Base-by-base conservation (phyloP, 2,329 filamentous ascomycete species). In the Cercospora sp. region DNA sequence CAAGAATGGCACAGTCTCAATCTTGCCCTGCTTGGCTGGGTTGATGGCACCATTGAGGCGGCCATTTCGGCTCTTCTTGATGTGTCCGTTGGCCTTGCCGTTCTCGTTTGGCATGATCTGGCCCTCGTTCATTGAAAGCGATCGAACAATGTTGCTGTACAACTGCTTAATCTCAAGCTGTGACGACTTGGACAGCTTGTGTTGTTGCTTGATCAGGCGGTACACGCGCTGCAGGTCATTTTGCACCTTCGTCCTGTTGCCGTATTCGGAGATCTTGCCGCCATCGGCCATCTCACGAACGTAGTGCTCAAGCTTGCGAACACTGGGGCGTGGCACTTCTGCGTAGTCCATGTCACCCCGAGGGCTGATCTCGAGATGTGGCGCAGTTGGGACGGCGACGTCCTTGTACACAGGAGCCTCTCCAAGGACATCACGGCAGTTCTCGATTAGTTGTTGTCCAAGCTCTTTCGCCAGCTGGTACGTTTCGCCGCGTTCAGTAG, bases 221-320 rank as follows among this genome's bases (percentile, higher is more conserved):
- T 98, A 98, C 76, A 99, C 95, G 74, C 92, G 92, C 77, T 91
- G 90, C 51, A 99, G 86, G 78, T 98, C 95, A 77, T 93, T 96
- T 81, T 98, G 95, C 36, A 99, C 95, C 86, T 98, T 99, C 72
- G 94, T 95, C 53, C 95, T 90, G 83, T 97, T 98, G 78, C 94
- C 95, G 79, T 99, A 99, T 80, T 99, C 95, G 31, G 94, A 97
- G 75, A 99, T 96, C 82, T 97, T 98, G 77, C 95, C 95, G 70
- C 95, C 95, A 74, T 97, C 94, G 9, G 94, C 94, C 95, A 99
- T 98, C 80, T 98, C 93, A 78, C 92, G 92, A 60, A 99, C 95
- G 76, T 99, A 99, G 80, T 98, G 94, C 83, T 99, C 95, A 55
- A 99, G 87, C 83, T 99, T 99, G 75, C 95, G 91, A 79, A 94